Base-by-base conservation (phyloP, 2,329 filamentous ascomycete species). In the Ceratocystis destructans region DNA sequence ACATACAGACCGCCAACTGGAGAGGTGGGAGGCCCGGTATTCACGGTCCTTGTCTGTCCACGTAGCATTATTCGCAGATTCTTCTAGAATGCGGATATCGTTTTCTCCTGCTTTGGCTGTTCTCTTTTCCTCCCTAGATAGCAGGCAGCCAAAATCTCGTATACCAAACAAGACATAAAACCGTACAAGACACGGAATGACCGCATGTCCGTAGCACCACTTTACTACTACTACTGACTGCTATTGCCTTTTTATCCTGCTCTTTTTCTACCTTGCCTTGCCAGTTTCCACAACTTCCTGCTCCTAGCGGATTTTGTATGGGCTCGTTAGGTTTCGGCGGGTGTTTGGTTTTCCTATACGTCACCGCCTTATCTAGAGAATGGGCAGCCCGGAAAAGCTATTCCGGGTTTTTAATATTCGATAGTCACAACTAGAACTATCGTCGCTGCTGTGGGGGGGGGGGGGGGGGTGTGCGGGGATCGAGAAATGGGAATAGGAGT, bases 151-250 rank as follows among this genome's bases (percentile, higher is more conserved):
- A 22, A 15, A 20, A 57, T 15, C 53, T 57, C 53, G 53, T 57
- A 57, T 57, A 57, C 53, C 8, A 33, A 57, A 57, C 5, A 57
- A 57, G 53, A 33, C 53, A 57, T 33, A 57, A 57, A 57, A 57
- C 22, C 25, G 31, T 17, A 57, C 53, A n/a, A 57, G 53, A 28
- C 53, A 57, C 53, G 53, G 53, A 57, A 57, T 22, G 25, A 28
- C 53, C 53, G 53, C 25, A 57, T 6, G 53, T 41, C 37, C 37
- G 12, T 57, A 31, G 53, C 25, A 31, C 25, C 53, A 55, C 50
- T 55, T 55, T 53, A 7, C 20, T 20, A 22, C 20, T 31, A 55
- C 50, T 55, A 12, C 25, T 28, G 8, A 15, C 25, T 57, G 15
- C 25, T 28, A 57, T 57, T 53, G 22, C 22, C 22, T 25, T 25